Evolutionary conservation across 148 eudicot species (phyloP).

Genomic region (Mesembryanthemum crystallinum): DNA sequence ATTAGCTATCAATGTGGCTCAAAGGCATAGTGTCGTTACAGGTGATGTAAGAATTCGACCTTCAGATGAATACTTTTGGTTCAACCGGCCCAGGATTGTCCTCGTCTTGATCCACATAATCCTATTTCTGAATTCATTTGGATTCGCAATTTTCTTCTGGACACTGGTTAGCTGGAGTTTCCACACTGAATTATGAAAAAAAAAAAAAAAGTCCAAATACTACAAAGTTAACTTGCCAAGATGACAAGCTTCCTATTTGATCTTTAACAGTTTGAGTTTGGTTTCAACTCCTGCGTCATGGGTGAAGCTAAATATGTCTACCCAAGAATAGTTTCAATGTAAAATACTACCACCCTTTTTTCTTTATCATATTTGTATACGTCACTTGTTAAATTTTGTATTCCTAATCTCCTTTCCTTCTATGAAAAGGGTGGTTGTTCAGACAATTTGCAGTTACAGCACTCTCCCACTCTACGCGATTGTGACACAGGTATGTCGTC

Average conservation of each 20-base stretch:
- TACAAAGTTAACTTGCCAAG: no score
- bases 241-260: no score
- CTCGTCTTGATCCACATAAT: constrained; percentile 27
- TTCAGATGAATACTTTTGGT: constrained; percentile 38
- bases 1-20: constrained; percentile 18
- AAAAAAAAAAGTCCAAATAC: no score
- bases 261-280: constrained; percentile 47
- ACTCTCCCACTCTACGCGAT: constrained; percentile 67
- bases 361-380: no score
- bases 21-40: constrained; percentile 20
- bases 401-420: no score
- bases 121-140: constrained; percentile 34
- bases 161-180: constrained; percentile 29
- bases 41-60: constrained; percentile 22
- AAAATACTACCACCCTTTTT: no score
- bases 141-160: constrained; percentile 36
- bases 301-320: constrained; percentile 37
- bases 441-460: constrained; percentile 58
- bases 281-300: constrained; percentile 56
- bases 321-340: constrained; percentile 52
- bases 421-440: constrained; percentile 54
- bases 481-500: constrained; percentile 60
- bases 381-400: no score
- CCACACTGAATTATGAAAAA: no score
- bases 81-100: constrained; percentile 25